These are phyloP conservation scores for Suillus bovinus DNA, from an alignment of 768 basidiomycete genomes.

Conservation along the genomic window DNA sequence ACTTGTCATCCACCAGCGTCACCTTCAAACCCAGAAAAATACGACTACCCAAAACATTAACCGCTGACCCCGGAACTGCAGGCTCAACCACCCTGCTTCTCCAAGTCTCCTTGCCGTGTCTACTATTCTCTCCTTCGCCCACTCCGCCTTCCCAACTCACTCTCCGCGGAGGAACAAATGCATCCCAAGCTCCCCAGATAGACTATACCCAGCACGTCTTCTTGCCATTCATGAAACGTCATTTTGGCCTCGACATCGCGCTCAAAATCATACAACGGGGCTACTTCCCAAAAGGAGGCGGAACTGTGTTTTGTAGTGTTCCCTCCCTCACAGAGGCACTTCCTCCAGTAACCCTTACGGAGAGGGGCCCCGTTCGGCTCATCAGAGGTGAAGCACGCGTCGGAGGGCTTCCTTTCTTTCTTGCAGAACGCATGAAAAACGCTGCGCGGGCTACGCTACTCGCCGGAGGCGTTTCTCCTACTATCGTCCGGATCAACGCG, in stretches of 20 bases:
- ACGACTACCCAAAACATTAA: constrained; percentile 41
- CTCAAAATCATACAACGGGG: constrained; percentile 59
- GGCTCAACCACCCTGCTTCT: constrained; percentile 72
- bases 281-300: constrained; percentile 76
- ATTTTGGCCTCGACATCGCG: constrained; percentile 47
- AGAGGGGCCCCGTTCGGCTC: constrained; percentile 52
- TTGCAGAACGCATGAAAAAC: constrained; percentile 57
- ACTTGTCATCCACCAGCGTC: constrained; percentile 51
- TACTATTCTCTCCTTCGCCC: constrained; percentile 50
- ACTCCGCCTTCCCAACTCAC: constrained; percentile 45
- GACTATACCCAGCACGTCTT: constrained; percentile 70
- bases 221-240: constrained; percentile 63
- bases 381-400: constrained; percentile 65
- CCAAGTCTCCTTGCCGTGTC: constrained; percentile 69
- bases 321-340: constrained; percentile 41
- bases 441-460: constrained; percentile 51
- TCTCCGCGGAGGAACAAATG: constrained; percentile 74
- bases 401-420: constrained; percentile 56
- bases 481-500: constrained; percentile 40
- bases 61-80: constrained; percentile 55
- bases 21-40: constrained; percentile 55
- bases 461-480: constrained; percentile 34
- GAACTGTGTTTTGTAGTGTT: constrained; percentile 49
- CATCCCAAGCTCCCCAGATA: constrained; percentile 68
- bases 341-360: constrained; percentile 47